Conservation (phyloP, 768 basidiomycete species). For the Suillus discolor region DNA sequence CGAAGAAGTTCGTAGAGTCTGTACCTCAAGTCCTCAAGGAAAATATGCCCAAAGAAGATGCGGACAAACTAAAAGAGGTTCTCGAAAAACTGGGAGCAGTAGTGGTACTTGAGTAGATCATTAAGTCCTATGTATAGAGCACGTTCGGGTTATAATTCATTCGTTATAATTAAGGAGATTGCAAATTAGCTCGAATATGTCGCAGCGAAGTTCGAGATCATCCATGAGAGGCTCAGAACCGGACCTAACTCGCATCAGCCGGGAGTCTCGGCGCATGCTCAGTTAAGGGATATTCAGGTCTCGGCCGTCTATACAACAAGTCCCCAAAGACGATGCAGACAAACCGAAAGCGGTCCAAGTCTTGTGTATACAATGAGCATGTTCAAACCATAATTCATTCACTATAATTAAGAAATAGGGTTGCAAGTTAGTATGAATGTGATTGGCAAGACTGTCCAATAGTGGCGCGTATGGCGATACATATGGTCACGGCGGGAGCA, state of each 20-base stretch:
- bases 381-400: conserved; percentile 17
- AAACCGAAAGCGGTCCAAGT: conserved; percentile 73
- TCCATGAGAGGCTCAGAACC: conserved; percentile 92
- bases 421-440: conserved; percentile 16
- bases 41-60: conserved; percentile 94
- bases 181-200: conserved; percentile 14
- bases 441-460: conserved; percentile 19
- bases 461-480: conserved; percentile 29
- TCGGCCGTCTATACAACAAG: conserved; percentile 92
- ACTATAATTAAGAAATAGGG: conserved; percentile 20
- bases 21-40: conserved; percentile 93
- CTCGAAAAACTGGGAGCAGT: conserved; percentile 90
- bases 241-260: conserved; percentile 92
- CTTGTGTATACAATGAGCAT: conserved; percentile 15
- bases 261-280: conserved; percentile 49
- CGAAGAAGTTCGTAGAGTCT: conserved; percentile 99
- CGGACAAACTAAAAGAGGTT: conserved; percentile 92
- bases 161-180: conserved; percentile 18
- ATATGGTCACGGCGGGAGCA: conserved; percentile 18
- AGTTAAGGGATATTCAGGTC: conserved; percentile 5
- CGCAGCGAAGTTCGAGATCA: conserved; percentile 91
- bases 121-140: conserved; percentile 16
- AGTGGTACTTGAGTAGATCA: conserved; percentile 74
- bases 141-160: conserved; percentile 18
- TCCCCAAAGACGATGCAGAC: conserved; percentile 96